A percentile compares a stretch with the other conserved stretches of the same genome.
Evolutionary conservation across 192 early-diverging fungal genomes (phyloP).

Genomic region (Diversispora eburnea): DNA sequence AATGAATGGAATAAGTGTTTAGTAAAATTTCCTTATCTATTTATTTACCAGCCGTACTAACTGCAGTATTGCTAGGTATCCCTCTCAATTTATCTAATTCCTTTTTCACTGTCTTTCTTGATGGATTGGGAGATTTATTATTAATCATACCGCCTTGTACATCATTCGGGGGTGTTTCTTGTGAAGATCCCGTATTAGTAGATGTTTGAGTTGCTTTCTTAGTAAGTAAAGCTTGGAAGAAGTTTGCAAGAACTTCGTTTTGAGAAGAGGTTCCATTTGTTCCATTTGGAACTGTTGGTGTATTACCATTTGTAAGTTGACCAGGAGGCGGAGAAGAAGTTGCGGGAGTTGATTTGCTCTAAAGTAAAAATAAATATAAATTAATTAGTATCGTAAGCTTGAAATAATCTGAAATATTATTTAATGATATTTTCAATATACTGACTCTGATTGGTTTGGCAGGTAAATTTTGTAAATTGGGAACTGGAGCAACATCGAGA

Average conservation of each 20-base stretch:
- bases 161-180: conserved; percentile 5
- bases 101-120: conserved; percentile 15
- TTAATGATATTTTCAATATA: conserved; percentile 32
- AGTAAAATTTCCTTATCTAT: background rate
- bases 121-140: background rate
- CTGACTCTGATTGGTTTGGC: background rate
- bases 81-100: conserved; percentile 19
- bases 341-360: conserved; percentile 2
- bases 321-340: background rate
- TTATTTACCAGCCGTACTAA: conserved; percentile 19
- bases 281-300: conserved; percentile 22
- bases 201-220: conserved; percentile 46
- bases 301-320: conserved; percentile 23
- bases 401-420: conserved; percentile 5
- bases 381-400: too few species aligned
- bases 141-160: too few species aligned
- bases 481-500: conserved; percentile 1
- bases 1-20: background rate
- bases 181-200: background rate
- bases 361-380: too few species aligned
- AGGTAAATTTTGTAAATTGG: background rate
- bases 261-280: conserved; percentile 36
- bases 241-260: conserved; percentile 82
- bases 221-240: conserved; percentile 83
- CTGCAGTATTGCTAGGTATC: background rate